Evolutionary conservation across 176 grass and related monocot genomes (phyloP).

Genomic region (Oryza brachyantha): DNA sequence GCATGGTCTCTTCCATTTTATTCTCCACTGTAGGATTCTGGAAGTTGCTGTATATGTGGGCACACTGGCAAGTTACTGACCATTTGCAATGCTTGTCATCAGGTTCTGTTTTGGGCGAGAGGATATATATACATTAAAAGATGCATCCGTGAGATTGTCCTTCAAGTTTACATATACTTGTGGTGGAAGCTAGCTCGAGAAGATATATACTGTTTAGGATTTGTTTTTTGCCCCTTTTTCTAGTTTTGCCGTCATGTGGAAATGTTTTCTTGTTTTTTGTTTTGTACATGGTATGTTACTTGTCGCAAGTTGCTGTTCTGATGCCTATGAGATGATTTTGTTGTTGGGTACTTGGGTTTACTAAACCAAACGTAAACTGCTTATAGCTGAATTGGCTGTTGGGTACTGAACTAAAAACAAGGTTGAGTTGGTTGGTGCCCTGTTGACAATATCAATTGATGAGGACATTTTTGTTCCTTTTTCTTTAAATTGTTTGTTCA

Average conservation of each 20-base stretch:
- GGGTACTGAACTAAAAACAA: background rate
- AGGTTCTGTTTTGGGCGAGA: conserved; percentile 1
- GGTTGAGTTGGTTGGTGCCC: background rate
- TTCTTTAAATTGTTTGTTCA: background rate
- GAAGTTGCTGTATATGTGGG: background rate
- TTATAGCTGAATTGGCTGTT: background rate
- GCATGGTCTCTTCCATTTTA: background rate
- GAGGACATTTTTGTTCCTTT: background rate
- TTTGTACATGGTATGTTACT: conserved; percentile 31
- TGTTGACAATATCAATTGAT: background rate
- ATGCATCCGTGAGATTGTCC: background rate
- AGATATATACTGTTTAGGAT: background rate
- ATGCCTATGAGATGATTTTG: conserved; percentile 18
- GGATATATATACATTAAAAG: conserved; percentile 8
- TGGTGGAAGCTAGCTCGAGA: conserved; percentile 1
- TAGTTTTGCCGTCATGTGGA: background rate
- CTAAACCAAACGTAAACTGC: background rate
- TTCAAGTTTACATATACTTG: conserved; percentile 12
- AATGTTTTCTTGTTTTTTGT: conserved; percentile 23
- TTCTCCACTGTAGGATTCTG: background rate
- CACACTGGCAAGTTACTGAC: background rate
- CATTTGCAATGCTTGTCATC: background rate
- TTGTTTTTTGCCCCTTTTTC: background rate
- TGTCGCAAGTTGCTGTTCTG: conserved; percentile 1
- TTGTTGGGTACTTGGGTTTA: conserved; percentile 7